Conservation (phyloP, 257 asterid species). For the Solanum rostratum region DNA sequence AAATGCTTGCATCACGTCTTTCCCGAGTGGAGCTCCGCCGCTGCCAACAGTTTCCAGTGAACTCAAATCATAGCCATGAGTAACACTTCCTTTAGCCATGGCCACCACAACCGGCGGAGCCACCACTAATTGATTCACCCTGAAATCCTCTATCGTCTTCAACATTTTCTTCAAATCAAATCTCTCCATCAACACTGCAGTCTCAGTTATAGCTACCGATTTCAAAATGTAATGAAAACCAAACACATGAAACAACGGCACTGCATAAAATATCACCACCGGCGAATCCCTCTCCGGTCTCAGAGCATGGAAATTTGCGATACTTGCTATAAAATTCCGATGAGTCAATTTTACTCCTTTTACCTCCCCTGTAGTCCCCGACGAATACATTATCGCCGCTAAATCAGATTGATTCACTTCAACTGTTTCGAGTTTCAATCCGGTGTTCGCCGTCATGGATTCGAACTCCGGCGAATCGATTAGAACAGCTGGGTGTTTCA, state of each 20-base stretch:
- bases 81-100: slow-evolving; percentile 28
- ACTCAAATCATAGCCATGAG: slow-evolving; percentile 25
- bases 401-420: slow-evolving; percentile 32
- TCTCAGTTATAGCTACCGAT: slow-evolving; percentile 38
- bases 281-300: slow-evolving; percentile 10
- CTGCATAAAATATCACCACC: slow-evolving; percentile 17
- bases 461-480: slow-evolving; percentile 36
- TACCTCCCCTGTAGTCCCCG: slow-evolving; percentile 56
- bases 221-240: slow-evolving; percentile 29
- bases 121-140: slow-evolving; percentile 31
- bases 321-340: slow-evolving; percentile 33
- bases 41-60: slow-evolving; percentile 30
- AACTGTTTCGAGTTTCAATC: background rate
- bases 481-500: slow-evolving; percentile 9
- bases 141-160: slow-evolving; percentile 30
- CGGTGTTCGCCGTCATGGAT: slow-evolving; percentile 10
- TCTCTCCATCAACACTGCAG: slow-evolving; percentile 40
- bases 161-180: slow-evolving; percentile 36
- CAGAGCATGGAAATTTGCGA: slow-evolving; percentile 7
- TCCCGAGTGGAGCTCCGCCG: slow-evolving; percentile 47
- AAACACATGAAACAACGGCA: slow-evolving; percentile 44
- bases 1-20: slow-evolving; percentile 24
- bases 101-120: slow-evolving; percentile 48
- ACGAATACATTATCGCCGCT: slow-evolving; percentile 52
- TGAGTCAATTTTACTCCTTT: slow-evolving; percentile 48